Evolutionary conservation across 192 early-diverging fungal species (phyloP), one percentile per base, ranked within the genome.

Genomic region (Coemansia sp.): DNA sequence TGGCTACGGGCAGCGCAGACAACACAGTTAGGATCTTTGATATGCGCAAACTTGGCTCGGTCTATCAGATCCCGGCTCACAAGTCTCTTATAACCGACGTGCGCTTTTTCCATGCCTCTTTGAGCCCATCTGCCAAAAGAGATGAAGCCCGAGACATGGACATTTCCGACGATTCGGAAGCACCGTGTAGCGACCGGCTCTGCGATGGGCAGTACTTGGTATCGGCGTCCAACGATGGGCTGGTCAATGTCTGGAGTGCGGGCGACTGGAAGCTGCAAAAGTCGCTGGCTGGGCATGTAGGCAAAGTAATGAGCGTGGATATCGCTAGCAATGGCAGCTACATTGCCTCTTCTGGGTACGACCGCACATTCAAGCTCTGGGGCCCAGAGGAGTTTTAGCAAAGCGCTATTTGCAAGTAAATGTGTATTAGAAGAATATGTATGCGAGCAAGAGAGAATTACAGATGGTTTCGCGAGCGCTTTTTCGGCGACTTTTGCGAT

Each of bases 311-410:
- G 85, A 82, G 90, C 48, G 78, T 94, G 13, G 97, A 99, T 76
- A 82, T 97, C 24, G 88, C 60, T 3, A 18, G 69, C 73, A 88
- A 99, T 78, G 91, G 92, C 36, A 82, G 85, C 59, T 96, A 87
- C 67, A 87, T 99, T 72, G 94, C 86, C 1, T 95, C 95, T 4
- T 80, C 89, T 40, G 90, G 91, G 10, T 96, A 88, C 63, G 97
- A 99, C 74, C 87, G 95, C 36, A 97, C 97, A 0, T 97, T 97
- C 76, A 99, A 99, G 77, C 83, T 99, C 11, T 96, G 89, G 89
- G 83, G 82, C 40, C 73, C 85, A 6, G 89, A 91, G 36, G 71
- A 85, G 42, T 51, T 74, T 58, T 58, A 31, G 21, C 9, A 33
- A 18, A 33, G 5, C 7, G n/a, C 7, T 43, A 0, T 40, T 45